Evolutionary conservation across 1,284 basidiomycete genomes (phyloP), one percentile per base, ranked within the genome.

Genomic region (Phaffia rhodozyma): DNA sequence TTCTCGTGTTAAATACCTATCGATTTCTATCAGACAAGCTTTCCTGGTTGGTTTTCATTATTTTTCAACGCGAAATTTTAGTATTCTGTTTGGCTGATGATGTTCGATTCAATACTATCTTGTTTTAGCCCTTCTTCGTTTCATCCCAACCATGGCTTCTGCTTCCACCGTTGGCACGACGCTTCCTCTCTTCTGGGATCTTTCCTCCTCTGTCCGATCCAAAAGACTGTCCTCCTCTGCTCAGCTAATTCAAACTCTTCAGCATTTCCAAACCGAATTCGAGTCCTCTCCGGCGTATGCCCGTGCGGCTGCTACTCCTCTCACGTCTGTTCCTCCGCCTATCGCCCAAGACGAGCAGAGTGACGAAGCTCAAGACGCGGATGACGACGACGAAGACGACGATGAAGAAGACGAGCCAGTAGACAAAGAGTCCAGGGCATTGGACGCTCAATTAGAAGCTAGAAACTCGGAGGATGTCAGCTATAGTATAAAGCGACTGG

Each of bases 141-240:
- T 43, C 38, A 16, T 43, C 38, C 38, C 13, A 16, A 43, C 13
- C 38, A 43, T 43, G 38, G 38, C 38, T 43, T 43, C 38, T 53
- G 18, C 56, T 38, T 51, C 29, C 51, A 32, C 56, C 51, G 34
- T 43, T 43, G 52, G 58, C 47, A 89, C 86, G 48, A 91, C 87
- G 43, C 83, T 97, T 61, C 87, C 89, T 48, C 82, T 96, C 57
- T 97, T 92, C 81, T 97, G 92, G 92, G 81, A 91, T 74, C 80
- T 97, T 56, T 91, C 92, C n/a, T 90, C 88, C 3, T 79, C 83
- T 3, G 84, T 83, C 48, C 88, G 84, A 74, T 83, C 85, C 63
- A 86, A 89, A 65, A 84, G 93, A 5, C 72, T 97, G 43, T 83
- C 86, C 70, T 89, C 93, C 9, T 93, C 92, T 0, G 84, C 87